Percentiles rank a stretch among this genome's conserved stretches.
phyloP scores from a whole-genome alignment of 768 basidiomycete genomes.

The Asterophora lycoperdoides region DNA sequence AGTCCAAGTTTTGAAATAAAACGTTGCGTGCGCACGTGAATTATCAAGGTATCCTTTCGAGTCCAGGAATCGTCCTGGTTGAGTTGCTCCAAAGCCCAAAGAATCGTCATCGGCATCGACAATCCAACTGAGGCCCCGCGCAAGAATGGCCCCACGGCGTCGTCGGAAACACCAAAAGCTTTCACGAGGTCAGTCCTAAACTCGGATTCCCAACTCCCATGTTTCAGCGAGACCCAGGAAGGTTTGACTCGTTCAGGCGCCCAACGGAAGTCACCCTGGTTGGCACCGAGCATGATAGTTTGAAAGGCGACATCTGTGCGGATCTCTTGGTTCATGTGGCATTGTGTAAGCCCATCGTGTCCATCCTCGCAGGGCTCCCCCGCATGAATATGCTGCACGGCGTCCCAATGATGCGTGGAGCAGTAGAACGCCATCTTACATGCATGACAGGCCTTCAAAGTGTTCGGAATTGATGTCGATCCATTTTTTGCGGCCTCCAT shows the following conservation, averaged over 20 bases:
- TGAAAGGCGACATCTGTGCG: conserved; percentile 14
- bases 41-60: conserved; percentile 13
- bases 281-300: neutral
- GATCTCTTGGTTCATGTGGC: conserved; percentile 22
- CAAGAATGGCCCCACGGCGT: conserved; percentile 15
- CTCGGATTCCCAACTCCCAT: conserved; percentile 24
- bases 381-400: conserved; percentile 15
- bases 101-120: conserved; percentile 25
- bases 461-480: neutral
- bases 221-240: conserved; percentile 23
- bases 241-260: conserved; percentile 25
- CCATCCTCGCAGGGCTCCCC: conserved; percentile 19
- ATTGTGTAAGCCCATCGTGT: conserved; percentile 20
- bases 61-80: conserved; percentile 18
- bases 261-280: conserved; percentile 22
- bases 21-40: conserved; percentile 16
- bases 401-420: conserved; percentile 21
- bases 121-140: conserved; percentile 22
- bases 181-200: conserved; percentile 16
- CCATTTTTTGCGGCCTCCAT: conserved; percentile 11
- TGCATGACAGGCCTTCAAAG: conserved; percentile 18
- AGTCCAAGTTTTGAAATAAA: neutral
- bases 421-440: conserved; percentile 26
- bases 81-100: conserved; percentile 20
- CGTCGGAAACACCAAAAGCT: conserved; percentile 1